Percentiles rank a stretch among this genome's conserved stretches.
phyloP scores from a whole-genome alignment of 2,329 filamentous ascomycete genomes.

The Aspergillus sp. region DNA sequence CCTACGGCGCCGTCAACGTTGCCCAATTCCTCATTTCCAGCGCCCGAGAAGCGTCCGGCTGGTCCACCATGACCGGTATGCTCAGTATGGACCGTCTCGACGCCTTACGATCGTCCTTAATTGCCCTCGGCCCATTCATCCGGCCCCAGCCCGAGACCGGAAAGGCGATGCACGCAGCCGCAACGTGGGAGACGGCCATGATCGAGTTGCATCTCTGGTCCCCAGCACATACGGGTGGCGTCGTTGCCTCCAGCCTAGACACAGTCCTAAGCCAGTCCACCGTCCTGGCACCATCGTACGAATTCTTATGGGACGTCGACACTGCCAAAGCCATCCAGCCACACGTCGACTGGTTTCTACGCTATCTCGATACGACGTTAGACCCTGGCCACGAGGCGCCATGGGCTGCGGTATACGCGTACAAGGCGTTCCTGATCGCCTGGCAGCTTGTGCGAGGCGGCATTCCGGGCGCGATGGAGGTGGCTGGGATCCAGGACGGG shows the following conservation, averaged over 20 bases:
- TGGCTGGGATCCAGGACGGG: conserved; percentile 32
- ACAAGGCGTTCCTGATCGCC: conserved; percentile 44
- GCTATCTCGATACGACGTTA: conserved; percentile 31
- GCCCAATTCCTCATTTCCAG: conserved; percentile 44
- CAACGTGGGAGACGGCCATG: conserved; percentile 46
- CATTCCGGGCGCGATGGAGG: conserved; percentile 34
- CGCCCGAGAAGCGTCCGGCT: conserved; percentile 44
- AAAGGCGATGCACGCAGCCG: conserved; percentile 15
- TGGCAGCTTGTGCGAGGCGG: conserved; percentile 38
- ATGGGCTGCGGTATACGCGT: conserved; percentile 42
- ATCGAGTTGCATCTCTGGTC: conserved; percentile 46
- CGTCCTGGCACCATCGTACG: conserved; percentile 28
- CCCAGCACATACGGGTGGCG: conserved; percentile 40
- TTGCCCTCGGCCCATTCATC: conserved; percentile 34
- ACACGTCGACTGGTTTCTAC: conserved; percentile 42
- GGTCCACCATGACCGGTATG: conserved; percentile 45
- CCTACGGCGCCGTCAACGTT: conserved; percentile 45
- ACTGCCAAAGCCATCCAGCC: conserved; percentile 32
- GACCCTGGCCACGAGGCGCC: conserved; percentile 34
- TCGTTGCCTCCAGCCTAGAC: conserved; percentile 40
- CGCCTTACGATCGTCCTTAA: conserved; percentile 36
- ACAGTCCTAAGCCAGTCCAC: conserved; percentile 34
- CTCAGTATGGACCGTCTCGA: conserved; percentile 42
- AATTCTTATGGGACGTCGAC: conserved; percentile 33
- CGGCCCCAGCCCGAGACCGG: too few relatives aligned